A percentile compares a stretch with the other conserved stretches of the same genome.
These are phyloP conservation scores for Penicillium sp. DNA, from an alignment of 2,329 filamentous ascomycete genomes.

Conservation along the genomic window DNA sequence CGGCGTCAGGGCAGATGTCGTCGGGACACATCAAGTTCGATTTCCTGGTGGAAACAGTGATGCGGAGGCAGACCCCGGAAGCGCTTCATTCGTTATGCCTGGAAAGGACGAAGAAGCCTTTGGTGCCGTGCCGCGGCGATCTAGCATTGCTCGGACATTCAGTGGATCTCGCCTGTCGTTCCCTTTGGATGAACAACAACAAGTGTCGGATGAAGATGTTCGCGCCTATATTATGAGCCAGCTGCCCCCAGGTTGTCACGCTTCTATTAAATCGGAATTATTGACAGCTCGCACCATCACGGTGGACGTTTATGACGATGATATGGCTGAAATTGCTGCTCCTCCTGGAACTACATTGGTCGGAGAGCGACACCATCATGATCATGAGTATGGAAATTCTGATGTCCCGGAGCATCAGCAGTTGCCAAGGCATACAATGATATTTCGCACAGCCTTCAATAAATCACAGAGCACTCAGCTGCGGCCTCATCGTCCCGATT, in stretches of 20 bases:
- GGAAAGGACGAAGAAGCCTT: conserved; percentile 36
- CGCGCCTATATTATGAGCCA: conserved; percentile 46
- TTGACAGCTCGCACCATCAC: conserved; percentile 45
- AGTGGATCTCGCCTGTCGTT: conserved; percentile 28
- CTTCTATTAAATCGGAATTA: conserved; percentile 41
- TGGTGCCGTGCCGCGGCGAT: conserved; percentile 36
- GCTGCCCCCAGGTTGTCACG: conserved; percentile 39
- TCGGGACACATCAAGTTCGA: conserved; percentile 38
- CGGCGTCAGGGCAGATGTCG: conserved; percentile 44
- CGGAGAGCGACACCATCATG: conserved; percentile 45
- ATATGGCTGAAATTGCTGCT: conserved; percentile 40
- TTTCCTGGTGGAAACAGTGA: conserved; percentile 38
- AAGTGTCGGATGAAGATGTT: conserved; percentile 44
- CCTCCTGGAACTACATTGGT: conserved; percentile 45
- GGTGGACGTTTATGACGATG: conserved; percentile 44
- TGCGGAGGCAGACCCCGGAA: conserved; percentile 46
- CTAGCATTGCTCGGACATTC: conserved; percentile 21
- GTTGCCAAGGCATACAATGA: conserved; percentile 42
- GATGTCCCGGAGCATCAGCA: conserved; percentile 38
- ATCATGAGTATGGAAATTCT: conserved; percentile 39
- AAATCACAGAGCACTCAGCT: conserved; percentile 37
- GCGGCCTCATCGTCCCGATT: conserved; percentile 17
- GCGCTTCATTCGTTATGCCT: conserved; percentile 48
- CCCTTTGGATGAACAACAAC: conserved; percentile 34
- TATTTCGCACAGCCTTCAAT: conserved; percentile 44